phyloP scores from a whole-genome alignment of 2,329 filamentous ascomycete genomes.

The Xylariomycetidae sp. region DNA sequence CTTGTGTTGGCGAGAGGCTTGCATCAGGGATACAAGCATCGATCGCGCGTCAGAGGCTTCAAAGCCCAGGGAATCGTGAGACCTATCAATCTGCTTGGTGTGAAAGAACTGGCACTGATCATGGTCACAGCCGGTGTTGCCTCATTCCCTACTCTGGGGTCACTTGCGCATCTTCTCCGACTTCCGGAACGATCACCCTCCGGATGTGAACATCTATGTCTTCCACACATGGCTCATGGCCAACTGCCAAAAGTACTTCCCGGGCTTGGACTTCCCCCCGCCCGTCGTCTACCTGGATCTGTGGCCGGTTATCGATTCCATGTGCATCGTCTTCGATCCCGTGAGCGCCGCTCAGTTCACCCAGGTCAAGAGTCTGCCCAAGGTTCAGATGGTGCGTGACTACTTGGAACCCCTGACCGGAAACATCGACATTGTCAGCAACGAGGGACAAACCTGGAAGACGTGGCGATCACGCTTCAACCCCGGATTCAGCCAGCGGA shows the following conservation, averaged over 20 bases:
- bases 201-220: conserved; percentile 20
- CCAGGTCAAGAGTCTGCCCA: conserved; percentile 16
- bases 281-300: conserved; percentile 23
- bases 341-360: conserved; percentile 18
- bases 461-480: conserved; percentile 27
- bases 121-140: conserved; percentile 17
- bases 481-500: conserved; percentile 32
- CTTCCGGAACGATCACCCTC: conserved; percentile 17
- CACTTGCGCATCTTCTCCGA: conserved; percentile 20
- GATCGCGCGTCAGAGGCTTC: conserved; percentile 13
- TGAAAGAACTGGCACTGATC: conserved; percentile 12
- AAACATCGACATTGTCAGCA: conserved; percentile 25
- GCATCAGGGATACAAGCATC: conserved; percentile 16
- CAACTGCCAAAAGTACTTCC: conserved; percentile 21
- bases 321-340: conserved; percentile 17
- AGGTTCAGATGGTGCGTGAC: conserved; percentile 4
- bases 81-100: neutral
- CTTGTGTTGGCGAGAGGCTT: conserved; percentile 14
- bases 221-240: conserved; percentile 19
- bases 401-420: conserved; percentile 25
- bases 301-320: conserved; percentile 17
- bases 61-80: conserved; percentile 23
- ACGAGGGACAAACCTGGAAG: conserved; percentile 28
- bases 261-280: conserved; percentile 15
- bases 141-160: conserved; percentile 22